Base-by-base conservation (phyloP, 1,284 basidiomycete species). In the Ustilago nuda region DNA sequence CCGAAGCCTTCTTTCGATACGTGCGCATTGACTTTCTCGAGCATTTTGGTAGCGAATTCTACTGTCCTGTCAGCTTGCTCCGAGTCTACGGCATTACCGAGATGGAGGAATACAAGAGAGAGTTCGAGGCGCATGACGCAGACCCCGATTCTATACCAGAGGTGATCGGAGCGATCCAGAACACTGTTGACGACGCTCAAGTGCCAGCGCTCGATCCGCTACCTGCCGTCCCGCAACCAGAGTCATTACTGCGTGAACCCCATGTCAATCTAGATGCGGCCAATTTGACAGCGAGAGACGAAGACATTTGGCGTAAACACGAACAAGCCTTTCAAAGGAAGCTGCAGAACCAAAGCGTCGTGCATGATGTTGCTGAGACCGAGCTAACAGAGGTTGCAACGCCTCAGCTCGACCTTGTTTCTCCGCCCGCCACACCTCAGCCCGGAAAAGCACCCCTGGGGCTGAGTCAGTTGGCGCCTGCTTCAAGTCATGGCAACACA, bases 31-130 rank as follows among this genome's bases (percentile, higher is more conserved):
- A 98, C 86, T 98, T 99, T 84, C 90, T 92, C 56, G 92, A 94
- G 0, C 92, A 95, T 84, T 99, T 97, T 80, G 94, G 95, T 19
- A 92, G 91, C 80, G 97, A 99, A 86, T 98, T 92, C 87, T 99
- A 96, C 85, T 99, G 96, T 82, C 96, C 96, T 0, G 89, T 99
- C 23, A 95, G 93, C 1, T 90, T 98, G 1, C 89, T 99, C 33
- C 91, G 95, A 36, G 94, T 98, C 1, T 98, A 95, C 79, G 96
- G 97, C 3, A 91, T 98, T 74, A 98, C 95, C 12, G 95, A 98
- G 87, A 91, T 98, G 80, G 96, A 99, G 79, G 92, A 96, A 78
- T 98, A 92, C 90, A 73, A 80, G 39, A 63, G 61, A n/a, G 80
- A 77, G 19, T 94, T 96, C 80, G 92, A 93, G 91, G 94, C 94